phyloP scores from a whole-genome alignment of 805 yeast genomes.

The Spathaspora arborariae region DNA sequence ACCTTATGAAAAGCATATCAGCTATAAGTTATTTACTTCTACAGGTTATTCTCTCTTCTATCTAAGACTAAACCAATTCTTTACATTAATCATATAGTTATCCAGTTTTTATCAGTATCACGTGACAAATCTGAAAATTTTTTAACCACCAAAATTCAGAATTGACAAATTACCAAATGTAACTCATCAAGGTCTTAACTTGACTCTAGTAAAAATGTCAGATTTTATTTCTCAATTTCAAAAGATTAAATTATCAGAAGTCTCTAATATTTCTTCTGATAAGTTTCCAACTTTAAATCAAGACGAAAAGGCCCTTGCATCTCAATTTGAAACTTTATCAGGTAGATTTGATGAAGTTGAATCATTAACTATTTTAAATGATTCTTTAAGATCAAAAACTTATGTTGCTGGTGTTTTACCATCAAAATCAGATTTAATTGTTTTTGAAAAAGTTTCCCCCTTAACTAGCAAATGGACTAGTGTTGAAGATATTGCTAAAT shows the following conservation, averaged over 20 bases:
- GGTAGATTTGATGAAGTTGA: constrained; percentile 49
- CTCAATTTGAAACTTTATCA: constrained; percentile 80
- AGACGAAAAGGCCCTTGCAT: constrained; percentile 64
- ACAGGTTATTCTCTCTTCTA: no score
- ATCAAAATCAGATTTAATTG: constrained; percentile 65
- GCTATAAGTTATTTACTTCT: no score
- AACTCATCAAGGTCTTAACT: not conserved
- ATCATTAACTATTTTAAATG: constrained; percentile 51
- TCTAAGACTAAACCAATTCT: no score
- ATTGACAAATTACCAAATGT: no score
- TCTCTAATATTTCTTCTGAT: constrained; percentile 13
- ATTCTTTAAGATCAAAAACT: constrained; percentile 62
- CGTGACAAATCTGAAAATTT: no score
- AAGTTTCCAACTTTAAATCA: constrained; percentile 27
- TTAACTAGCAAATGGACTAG: constrained; percentile 53
- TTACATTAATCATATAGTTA: no score
- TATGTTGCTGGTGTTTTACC: constrained; percentile 68
- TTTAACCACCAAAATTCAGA: no score
- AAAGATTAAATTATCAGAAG: constrained; percentile 28
- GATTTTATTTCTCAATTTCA: constrained; percentile 24
- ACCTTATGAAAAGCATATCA: no score
- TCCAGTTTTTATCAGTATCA: no score
- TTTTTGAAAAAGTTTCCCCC: constrained; percentile 65
- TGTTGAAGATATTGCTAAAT: constrained; percentile 50
- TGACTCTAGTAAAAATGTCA: constrained; percentile 19